These are phyloP conservation scores for Neofusicoccum sp. DNA, from an alignment of 2,329 filamentous ascomycete genomes.

Conservation along the genomic window DNA sequence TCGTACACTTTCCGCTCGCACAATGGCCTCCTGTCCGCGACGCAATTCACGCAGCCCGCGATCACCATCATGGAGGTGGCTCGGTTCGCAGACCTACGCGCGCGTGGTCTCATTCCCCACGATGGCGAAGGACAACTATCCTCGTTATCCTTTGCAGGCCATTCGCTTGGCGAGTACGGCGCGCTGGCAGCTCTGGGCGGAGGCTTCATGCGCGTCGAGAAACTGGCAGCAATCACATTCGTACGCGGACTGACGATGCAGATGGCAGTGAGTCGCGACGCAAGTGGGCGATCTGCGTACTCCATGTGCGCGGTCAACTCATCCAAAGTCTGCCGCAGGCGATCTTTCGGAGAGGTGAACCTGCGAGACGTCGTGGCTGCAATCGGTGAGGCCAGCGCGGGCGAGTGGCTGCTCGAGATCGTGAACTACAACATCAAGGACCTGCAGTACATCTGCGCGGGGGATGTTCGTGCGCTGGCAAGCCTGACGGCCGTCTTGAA, in stretches of 20 bases:
- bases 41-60: conserved; percentile 31
- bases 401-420: conserved; percentile 25
- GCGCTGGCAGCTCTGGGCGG: conserved; percentile 24
- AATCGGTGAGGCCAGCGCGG: conserved; percentile 24
- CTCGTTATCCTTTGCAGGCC: conserved; percentile 24
- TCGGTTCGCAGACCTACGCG: conserved; percentile 18
- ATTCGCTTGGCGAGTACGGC: conserved; percentile 28
- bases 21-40: conserved; percentile 27
- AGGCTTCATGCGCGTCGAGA: conserved; percentile 27
- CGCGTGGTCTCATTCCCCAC: conserved; percentile 15
- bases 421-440: conserved; percentile 29
- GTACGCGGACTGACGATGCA: conserved; percentile 30
- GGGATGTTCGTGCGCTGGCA: conserved; percentile 28
- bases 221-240: conserved; percentile 28
- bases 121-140: conserved; percentile 5
- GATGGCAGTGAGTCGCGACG: conserved; percentile 26
- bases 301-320: conserved; percentile 30
- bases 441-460: conserved; percentile 39
- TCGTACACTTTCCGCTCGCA: conserved; percentile 28
- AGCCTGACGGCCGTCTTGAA: conserved; percentile 26
- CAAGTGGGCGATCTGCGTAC: conserved; percentile 24
- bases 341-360: conserved; percentile 28
- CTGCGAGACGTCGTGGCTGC: conserved; percentile 29
- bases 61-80: conserved; percentile 25
- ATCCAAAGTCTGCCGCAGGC: conserved; percentile 9